phyloP scores from a whole-genome alignment of 2,329 filamentous ascomycete species.

The Aspergillus tubingensis region DNA sequence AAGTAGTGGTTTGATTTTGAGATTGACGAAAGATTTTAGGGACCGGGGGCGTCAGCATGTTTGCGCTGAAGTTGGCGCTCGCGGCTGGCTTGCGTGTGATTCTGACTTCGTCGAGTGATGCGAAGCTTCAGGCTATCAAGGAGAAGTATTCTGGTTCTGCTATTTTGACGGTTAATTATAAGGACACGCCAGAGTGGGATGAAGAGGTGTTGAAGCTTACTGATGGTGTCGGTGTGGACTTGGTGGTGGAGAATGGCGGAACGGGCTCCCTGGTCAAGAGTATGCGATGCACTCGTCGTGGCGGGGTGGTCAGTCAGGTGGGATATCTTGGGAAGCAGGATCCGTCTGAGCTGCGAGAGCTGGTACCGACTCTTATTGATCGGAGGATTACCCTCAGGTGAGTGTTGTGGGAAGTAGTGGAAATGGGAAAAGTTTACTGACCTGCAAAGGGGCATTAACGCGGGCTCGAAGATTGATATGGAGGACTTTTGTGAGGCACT shows the following conservation, averaged over 20 bases:
- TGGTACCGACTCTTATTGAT: slow-evolving; percentile 43
- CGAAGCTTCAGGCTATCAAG: slow-evolving; percentile 34
- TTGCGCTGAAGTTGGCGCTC: slow-evolving; percentile 39
- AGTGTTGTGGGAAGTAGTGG: not conserved
- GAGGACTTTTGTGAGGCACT: slow-evolving; percentile 44
- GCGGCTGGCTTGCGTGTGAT: slow-evolving; percentile 39
- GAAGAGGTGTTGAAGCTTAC: slow-evolving; percentile 37
- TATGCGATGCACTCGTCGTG: slow-evolving; percentile 44
- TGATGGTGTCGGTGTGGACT: slow-evolving; percentile 36
- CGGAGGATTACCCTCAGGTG: slow-evolving; percentile 37
- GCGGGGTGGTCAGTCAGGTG: slow-evolving; percentile 48
- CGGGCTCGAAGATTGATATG: slow-evolving; percentile 43
- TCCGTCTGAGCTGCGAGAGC: slow-evolving; percentile 33
- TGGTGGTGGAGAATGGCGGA: slow-evolving; percentile 46
- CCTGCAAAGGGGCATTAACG: slow-evolving; percentile 42
- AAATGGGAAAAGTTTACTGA: not conserved
- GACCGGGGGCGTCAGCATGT: slow-evolving; percentile 40
- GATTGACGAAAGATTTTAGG: not conserved
- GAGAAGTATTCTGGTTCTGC: slow-evolving; percentile 24
- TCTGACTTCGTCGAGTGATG: slow-evolving; percentile 41
- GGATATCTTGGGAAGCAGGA: slow-evolving; percentile 43
- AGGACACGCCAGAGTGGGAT: slow-evolving; percentile 32
- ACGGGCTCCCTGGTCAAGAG: slow-evolving; percentile 41
- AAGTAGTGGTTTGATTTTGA: no score
- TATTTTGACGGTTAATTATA: slow-evolving; percentile 37